Evolutionary conservation across 2,329 filamentous ascomycete genomes (phyloP), one percentile per base, ranked within the genome.

Genomic region (Coniochaeta sp.): DNA sequence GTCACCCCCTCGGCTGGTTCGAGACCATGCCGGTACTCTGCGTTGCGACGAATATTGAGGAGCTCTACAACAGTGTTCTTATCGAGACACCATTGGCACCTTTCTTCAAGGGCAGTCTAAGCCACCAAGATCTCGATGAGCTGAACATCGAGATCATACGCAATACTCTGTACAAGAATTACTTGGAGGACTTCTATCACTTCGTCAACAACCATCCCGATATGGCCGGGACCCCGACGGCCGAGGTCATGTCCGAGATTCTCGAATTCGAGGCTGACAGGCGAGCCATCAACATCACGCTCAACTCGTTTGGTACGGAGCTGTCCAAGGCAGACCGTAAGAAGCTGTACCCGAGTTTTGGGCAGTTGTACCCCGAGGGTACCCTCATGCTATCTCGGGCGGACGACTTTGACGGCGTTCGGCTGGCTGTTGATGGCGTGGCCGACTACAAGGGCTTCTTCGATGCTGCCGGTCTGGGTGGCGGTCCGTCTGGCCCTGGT

Each of bases 131-230:
- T 73, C 83, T 99, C 57, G 95, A 99, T 76, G 96, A 99, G 80
- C 82, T 99, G 70, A 99, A 99, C 79, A 99, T 99, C 69, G 95
- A 99, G 78, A 99, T 99, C 74, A 90, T 99, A 61, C 89, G 96
- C 65, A 99, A 99, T 77, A 99, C 93, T 0, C 81, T 99, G 38
- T 99, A 98, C 82, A 99, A 99, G 84, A 98, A 98, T 81, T 99
- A 99, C 73, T 84, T 99, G 8, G 95, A 99, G 74, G 95, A 98
- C 73, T 99, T 99, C 75, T 86, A 98, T 79, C 84, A 89, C 65
- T 99, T 97, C 74, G 89, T 98, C 76, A 96, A 93, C 77, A 89
- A 88, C 10, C 85, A 96, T 70, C 81, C 92, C 0, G 93, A 96
- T 47, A 89, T 98, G 77, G 82, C 84, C 40, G 90, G 91, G 40